A percentile compares a stretch with the other conserved stretches of the same genome.
phyloP scores from a whole-genome alignment of 179 eudicot genomes.

The Beta corolliflora region DNA sequence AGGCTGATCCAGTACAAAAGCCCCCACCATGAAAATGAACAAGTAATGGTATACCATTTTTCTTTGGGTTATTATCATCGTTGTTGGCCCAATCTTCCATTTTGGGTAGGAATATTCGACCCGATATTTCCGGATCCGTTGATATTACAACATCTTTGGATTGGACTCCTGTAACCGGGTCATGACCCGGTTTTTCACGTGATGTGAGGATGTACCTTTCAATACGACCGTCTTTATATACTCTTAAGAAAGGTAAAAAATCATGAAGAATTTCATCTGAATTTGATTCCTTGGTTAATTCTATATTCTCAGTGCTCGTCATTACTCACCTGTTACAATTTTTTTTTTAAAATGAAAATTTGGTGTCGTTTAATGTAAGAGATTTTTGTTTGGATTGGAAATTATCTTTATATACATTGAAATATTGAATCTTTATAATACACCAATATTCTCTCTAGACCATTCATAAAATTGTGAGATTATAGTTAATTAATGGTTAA shows the following conservation, averaged over 20 bases:
- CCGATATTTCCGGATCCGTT: conserved; percentile 22
- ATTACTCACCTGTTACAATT: too few relatives aligned
- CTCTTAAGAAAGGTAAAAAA: conserved; percentile 36
- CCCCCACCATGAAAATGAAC: conserved; percentile 59
- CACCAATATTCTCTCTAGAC: not conserved
- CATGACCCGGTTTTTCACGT: conserved; percentile 19
- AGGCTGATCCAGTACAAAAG: conserved; percentile 48
- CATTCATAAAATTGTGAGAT: not conserved
- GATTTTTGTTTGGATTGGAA: not conserved
- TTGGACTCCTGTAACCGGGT: conserved; percentile 27
- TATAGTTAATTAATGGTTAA: not conserved
- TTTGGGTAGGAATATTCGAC: conserved; percentile 43
- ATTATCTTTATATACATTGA: not conserved
- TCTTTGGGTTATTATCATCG: not conserved
- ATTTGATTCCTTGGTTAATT: conserved; percentile 2
- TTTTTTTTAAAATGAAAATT: not conserved
- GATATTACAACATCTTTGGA: conserved; percentile 41
- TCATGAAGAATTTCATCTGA: conserved; percentile 23
- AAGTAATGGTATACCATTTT: conserved; percentile 38
- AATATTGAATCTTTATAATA: not conserved
- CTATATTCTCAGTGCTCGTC: not conserved
- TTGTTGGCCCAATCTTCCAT: not conserved
- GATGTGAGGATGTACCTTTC: conserved; percentile 26
- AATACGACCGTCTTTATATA: conserved; percentile 29
- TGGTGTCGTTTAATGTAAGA: not conserved